These are phyloP conservation scores for Polytrichum formosum DNA, from an alignment of 225 moss, liverwort and hornwort species.

Conservation along the genomic window DNA sequence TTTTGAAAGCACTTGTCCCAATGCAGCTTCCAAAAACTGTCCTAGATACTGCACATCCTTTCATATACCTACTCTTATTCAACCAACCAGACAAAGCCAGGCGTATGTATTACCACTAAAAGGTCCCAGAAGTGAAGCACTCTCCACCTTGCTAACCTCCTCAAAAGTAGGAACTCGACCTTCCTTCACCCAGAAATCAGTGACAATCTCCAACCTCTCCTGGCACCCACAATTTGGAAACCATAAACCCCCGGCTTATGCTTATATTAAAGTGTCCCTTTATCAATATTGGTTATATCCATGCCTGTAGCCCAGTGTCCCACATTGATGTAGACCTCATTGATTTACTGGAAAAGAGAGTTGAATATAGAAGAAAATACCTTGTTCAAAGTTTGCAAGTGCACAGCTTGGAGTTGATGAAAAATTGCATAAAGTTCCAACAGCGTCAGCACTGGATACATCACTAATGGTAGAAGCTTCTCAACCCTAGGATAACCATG, in stretches of 20 bases:
- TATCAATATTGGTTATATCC: no score
- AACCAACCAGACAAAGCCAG: conserved; percentile 8
- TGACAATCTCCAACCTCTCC: conserved; percentile 84
- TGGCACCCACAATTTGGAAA: conserved; percentile 19
- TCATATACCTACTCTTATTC: background rate
- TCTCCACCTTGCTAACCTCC: conserved; percentile 81
- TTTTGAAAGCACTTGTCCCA: no score
- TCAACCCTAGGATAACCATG: conserved; percentile 54
- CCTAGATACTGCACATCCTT: no score
- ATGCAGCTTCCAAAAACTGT: no score
- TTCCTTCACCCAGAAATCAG: conserved; percentile 67
- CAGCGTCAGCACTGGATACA: conserved; percentile 57
- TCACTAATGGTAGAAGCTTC: conserved; percentile 44
- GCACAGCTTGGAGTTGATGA: conserved; percentile 79
- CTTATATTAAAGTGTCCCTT: no score
- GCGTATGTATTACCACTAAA: conserved; percentile 26
- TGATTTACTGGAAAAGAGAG: no score
- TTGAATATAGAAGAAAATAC: conserved; percentile 15
- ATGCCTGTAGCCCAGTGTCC: no score
- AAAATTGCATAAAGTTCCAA: conserved; percentile 82
- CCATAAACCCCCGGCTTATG: background rate
- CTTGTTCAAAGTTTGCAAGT: conserved; percentile 90
- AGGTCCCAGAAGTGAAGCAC: conserved; percentile 48
- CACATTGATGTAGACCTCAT: no score
- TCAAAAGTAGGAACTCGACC: conserved; percentile 63